These are phyloP conservation scores for Cyclocybe aegerita DNA, from an alignment of 768 basidiomycete genomes.

Conservation along the genomic window DNA sequence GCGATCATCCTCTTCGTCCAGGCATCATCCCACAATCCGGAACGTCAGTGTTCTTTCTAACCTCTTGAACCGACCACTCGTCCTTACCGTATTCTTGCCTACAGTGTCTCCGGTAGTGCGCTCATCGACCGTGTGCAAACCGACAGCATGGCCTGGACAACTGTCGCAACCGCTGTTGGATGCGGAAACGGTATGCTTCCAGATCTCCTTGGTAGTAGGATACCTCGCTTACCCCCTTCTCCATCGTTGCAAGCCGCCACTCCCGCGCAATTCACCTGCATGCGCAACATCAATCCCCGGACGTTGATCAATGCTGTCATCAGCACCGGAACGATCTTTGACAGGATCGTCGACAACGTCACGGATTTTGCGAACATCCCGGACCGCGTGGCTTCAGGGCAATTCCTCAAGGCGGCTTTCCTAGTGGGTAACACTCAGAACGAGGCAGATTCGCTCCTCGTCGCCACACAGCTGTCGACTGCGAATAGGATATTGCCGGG, in stretches of 20 bases:
- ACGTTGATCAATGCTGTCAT: constrained; percentile 32
- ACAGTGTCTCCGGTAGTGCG: constrained; percentile 7
- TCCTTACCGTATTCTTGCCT: not conserved
- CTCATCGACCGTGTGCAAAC: not conserved
- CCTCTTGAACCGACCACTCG: not conserved
- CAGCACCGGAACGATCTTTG: constrained; percentile 25
- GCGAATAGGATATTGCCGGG: constrained; percentile 24
- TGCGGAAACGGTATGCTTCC: constrained; percentile 27
- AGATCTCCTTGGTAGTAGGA: not conserved
- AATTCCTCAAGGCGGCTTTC: constrained; percentile 26
- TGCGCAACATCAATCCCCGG: constrained; percentile 28
- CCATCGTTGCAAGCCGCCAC: constrained; percentile 10
- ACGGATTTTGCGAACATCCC: constrained; percentile 29
- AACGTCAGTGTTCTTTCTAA: constrained; percentile 20
- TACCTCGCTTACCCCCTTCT: not conserved
- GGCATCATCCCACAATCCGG: constrained; percentile 37
- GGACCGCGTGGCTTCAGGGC: constrained; percentile 19
- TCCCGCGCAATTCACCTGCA: constrained; percentile 33
- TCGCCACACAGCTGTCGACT: constrained; percentile 23
- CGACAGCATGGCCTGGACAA: constrained; percentile 26
- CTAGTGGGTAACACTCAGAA: constrained; percentile 27
- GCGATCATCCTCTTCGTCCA: constrained; percentile 1
- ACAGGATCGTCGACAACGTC: constrained; percentile 27
- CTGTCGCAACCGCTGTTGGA: constrained; percentile 27
- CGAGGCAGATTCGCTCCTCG: constrained; percentile 33